Evolutionary conservation across 257 asterid species (phyloP).

Genomic region (Solanum tarapatanum): DNA sequence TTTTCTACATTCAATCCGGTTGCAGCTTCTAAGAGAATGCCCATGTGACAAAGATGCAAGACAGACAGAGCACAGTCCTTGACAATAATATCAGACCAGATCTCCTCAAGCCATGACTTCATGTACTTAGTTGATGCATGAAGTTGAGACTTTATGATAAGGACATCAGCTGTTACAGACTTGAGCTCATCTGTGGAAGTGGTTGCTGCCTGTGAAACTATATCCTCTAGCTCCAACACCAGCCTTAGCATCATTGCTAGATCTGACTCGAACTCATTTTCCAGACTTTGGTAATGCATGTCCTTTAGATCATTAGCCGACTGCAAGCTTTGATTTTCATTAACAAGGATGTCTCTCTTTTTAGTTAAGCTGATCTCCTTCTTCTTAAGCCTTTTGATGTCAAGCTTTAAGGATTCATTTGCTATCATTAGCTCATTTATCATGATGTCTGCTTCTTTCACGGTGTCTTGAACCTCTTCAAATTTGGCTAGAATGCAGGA

Average conservation of each 20-base stretch:
- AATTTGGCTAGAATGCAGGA: slow-evolving; percentile 72
- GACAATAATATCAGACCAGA: slow-evolving; percentile 80
- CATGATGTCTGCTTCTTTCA: slow-evolving; percentile 86
- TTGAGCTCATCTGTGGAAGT: slow-evolving; percentile 35
- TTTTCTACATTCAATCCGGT: slow-evolving; percentile 79
- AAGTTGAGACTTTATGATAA: slow-evolving; percentile 39
- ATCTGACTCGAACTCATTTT: slow-evolving; percentile 44
- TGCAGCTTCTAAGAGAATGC: slow-evolving; percentile 76
- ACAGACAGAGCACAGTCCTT: slow-evolving; percentile 84
- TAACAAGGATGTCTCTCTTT: slow-evolving; percentile 35
- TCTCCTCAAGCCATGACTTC: slow-evolving; percentile 67
- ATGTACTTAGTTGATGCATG: slow-evolving; percentile 35
- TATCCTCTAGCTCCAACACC: slow-evolving; percentile 52
- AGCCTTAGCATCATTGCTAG: slow-evolving; percentile 28
- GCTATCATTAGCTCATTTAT: slow-evolving; percentile 85
- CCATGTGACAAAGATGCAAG: slow-evolving; percentile 89
- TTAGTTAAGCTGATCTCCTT: slow-evolving; percentile 27
- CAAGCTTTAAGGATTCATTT: slow-evolving; percentile 66
- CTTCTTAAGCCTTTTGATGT: slow-evolving; percentile 37
- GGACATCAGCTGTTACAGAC: slow-evolving; percentile 35
- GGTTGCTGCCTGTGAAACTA: slow-evolving; percentile 38
- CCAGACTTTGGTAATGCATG: slow-evolving; percentile 31
- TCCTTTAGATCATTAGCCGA: slow-evolving; percentile 40
- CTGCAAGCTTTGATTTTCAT: slow-evolving; percentile 49
- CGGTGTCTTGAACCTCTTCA: slow-evolving; percentile 81